These are phyloP conservation scores for Solidago caesia DNA, from an alignment of 129 eudicot species.

Conservation along the genomic window DNA sequence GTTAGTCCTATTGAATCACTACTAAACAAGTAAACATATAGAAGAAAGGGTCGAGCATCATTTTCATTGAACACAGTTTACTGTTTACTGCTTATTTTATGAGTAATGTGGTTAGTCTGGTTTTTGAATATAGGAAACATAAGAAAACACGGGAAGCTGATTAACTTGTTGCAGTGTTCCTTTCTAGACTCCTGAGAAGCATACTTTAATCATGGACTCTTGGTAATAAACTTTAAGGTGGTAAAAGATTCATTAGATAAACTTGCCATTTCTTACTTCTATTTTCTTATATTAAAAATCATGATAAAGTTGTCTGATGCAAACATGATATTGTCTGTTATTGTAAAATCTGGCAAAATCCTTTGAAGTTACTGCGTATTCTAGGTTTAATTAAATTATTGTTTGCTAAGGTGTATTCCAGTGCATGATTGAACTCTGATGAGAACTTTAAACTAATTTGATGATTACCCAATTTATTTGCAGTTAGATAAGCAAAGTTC, in stretches of 20 bases:
- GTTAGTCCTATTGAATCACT: no score
- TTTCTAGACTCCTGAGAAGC: no score
- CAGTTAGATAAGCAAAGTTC: slow-evolving; percentile 95
- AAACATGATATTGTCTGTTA: slow-evolving; percentile 12
- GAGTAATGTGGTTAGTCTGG: neutral
- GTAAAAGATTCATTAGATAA: neutral
- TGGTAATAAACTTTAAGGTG: neutral
- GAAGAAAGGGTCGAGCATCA: no score
- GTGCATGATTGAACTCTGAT: neutral
- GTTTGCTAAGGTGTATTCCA: slow-evolving; percentile 15
- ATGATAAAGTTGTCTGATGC: neutral
- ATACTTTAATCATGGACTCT: no score
- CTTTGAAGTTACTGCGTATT: slow-evolving; percentile 69
- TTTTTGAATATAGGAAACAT: neutral
- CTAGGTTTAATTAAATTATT: slow-evolving; percentile 54
- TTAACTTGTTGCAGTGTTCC: no score
- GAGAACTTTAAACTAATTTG: slow-evolving; percentile 11
- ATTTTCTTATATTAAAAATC: neutral
- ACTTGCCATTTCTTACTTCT: neutral
- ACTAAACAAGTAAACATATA: no score
- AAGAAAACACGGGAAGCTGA: neutral
- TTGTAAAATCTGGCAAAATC: slow-evolving; percentile 84
- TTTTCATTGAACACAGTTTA: neutral
- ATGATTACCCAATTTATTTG: slow-evolving; percentile 17
- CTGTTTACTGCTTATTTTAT: neutral